phyloP scores from a whole-genome alignment of 768 basidiomycete genomes.

The Mycena rosella region DNA sequence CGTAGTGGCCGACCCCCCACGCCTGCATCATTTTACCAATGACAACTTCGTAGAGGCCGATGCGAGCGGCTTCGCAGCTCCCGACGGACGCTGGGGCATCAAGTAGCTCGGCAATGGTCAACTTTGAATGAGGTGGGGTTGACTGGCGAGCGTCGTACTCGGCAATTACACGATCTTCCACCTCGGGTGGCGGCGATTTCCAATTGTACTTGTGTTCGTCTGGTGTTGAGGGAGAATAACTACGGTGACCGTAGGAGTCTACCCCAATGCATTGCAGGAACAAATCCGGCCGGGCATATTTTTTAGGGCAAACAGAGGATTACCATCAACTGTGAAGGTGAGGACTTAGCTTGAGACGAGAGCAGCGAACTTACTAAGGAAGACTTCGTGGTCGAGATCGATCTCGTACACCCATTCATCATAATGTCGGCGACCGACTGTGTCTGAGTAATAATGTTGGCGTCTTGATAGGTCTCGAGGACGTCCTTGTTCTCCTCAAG shows the following conservation, averaged over 20 bases:
- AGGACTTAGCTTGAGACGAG: not conserved
- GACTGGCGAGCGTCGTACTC: conserved; percentile 19
- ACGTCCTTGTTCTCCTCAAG: conserved; percentile 18
- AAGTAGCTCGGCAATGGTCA: conserved; percentile 19
- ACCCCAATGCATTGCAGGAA: conserved; percentile 34
- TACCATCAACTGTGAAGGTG: conserved; percentile 37
- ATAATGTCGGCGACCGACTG: conserved; percentile 36
- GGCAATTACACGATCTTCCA: conserved; percentile 23
- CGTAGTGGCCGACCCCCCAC: not conserved
- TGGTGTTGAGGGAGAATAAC: conserved; percentile 28
- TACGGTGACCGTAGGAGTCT: conserved; percentile 38
- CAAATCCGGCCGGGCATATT: conserved; percentile 33
- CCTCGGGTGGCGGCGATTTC: conserved; percentile 33
- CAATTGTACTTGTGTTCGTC: conserved; percentile 36
- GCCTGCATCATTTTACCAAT: conserved; percentile 25
- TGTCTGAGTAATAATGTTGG: not conserved
- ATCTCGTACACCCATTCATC: conserved; percentile 48
- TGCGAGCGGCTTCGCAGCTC: conserved; percentile 26
- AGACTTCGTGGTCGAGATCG: conserved; percentile 45
- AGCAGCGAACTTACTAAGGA: conserved; percentile 37
- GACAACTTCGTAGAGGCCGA: conserved; percentile 36
- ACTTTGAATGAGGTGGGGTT: not conserved
- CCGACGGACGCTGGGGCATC: not conserved
- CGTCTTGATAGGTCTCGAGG: not conserved
- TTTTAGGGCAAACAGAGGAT: conserved; percentile 24